Base-by-base conservation (phyloP, 768 basidiomycete species). In the Clitopilus hobsonii region DNA sequence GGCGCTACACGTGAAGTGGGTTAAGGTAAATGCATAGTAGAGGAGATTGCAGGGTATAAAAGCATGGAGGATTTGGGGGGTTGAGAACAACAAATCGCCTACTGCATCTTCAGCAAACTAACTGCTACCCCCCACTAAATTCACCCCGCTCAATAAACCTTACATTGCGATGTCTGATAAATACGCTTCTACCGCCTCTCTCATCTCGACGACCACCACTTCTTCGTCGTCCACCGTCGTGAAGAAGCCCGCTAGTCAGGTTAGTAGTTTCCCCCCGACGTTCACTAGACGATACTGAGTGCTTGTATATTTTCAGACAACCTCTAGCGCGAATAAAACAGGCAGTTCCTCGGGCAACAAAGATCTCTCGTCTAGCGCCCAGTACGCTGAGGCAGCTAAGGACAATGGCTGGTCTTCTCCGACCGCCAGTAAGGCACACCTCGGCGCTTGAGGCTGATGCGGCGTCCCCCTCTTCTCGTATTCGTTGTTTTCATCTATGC, bases 401-500 rank as follows among this genome's bases (percentile, higher is more conserved):
- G 62, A 54, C 29, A 56, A 60, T 24, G 63, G 65, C n/a, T 66
- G 66, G 66, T 57, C 57, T 14, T 51, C 65, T 7, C 60, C 61
- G 8, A 65, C 65, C 3, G 59, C 66, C n/a, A 58, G 59, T 24
- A 45, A 45, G 41, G n/a, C 41, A 5, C 22, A 16, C 18, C n/a
- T 45, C n/a, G 41, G 41, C n/a, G 41, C 6, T 4, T 45, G 41
- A 45, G 8, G 32, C 32, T 32, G 30, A 20, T 45, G n/a, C 41
- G 4, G 4, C 10, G 32, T 11, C 2, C 32, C 10, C 4, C n/a
- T 36, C 32, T 11, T 14, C 10, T 36, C 32, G n/a, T n/a, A 36
- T 36, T n/a, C 13, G 32, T 36, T 10, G 32, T 36, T 11, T 4
- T 36, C n/a, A n/a, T 36, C 32, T 36, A 36, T 36, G 29, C 32